These are phyloP conservation scores for Xylona heveae DNA, from an alignment of 495 filamentous ascomycete genomes.

Conservation along the genomic window DNA sequence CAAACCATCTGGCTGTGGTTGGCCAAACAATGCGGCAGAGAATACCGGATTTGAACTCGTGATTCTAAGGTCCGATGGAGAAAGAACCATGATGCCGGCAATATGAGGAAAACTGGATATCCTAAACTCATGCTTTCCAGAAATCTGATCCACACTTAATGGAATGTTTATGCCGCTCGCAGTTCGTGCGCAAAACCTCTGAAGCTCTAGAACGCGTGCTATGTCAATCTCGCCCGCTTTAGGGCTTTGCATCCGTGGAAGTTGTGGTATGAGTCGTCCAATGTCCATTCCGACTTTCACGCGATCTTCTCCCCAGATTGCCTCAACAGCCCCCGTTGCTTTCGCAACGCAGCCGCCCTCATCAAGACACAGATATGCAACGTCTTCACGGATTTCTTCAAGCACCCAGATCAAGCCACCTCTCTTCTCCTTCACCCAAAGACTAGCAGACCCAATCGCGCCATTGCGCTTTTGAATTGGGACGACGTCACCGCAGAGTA, in stretches of 20 bases:
- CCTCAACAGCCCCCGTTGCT: constrained; percentile 42
- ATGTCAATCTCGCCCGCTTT: constrained; percentile 49
- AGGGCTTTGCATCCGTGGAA: constrained; percentile 53
- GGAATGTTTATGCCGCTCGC: constrained; percentile 56
- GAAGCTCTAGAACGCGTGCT: constrained; percentile 40
- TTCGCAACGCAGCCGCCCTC: constrained; percentile 46
- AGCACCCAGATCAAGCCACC: constrained; percentile 92
- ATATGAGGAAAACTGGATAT: constrained; percentile 93
- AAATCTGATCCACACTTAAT: constrained; percentile 44
- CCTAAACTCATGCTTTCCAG: constrained; percentile 41
- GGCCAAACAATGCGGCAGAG: constrained; percentile 75
- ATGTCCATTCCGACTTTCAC: constrained; percentile 46
- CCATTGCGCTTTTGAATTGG: constrained; percentile 93
- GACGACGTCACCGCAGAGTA: constrained; percentile 92
- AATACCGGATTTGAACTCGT: constrained; percentile 90
- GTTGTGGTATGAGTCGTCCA: constrained; percentile 50
- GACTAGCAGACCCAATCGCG: constrained; percentile 67
- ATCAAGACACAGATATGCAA: constrained; percentile 51
- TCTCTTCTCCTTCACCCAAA: constrained; percentile 96
- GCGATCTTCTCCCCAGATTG: constrained; percentile 61
- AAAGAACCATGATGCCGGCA: constrained; percentile 84
- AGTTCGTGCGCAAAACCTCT: constrained; percentile 65
- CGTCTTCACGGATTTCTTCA: constrained; percentile 92
- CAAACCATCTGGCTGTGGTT: constrained; percentile 59
- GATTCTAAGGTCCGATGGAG: constrained; percentile 51